Base-by-base conservation (phyloP, 1,284 basidiomycete species). In the Leccinum fuscescens region DNA sequence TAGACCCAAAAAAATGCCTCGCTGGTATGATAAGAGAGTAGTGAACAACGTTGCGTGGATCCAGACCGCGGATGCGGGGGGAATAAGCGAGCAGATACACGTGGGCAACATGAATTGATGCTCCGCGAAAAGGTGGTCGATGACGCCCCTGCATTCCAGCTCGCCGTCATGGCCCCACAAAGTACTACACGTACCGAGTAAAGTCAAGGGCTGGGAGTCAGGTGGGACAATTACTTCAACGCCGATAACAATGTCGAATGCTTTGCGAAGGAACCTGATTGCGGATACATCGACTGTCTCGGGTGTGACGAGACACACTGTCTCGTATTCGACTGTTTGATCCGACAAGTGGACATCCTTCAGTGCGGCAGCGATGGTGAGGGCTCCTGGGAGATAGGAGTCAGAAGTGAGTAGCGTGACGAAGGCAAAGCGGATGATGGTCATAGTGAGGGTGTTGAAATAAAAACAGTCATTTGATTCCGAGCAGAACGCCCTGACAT, bases 301-400 rank as follows among this genome's bases (percentile, higher is more conserved):
- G 55, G 96, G 95, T 5, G 96, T 96, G 64, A 96, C 93, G 52
- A 99, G 80, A 75, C 94, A 97, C 64, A 95, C 87, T n/a, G 90
- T 91, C 68, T 95, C 84, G 70, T 93, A 96, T 54, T 82, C 76
- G 63, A 88, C 79, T 65, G 90, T 81, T 49, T 86, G 85, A 27
- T 77, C 74, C 51, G 72, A 68, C n/a, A 81, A 72, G 70, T 95
- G 93, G 20, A 95, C 76, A 61, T 94, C 91, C 60, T 82, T 84
- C 65, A 98, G 82, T 42, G 94, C 92, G 59, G 91, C 90, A 39
- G 88, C 90, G 65, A 94, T 80, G 59, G 92, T 86, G 64, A 98
- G 88, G 20, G 92, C 94, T 58, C 96, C 96, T 42, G 94, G 93
- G 51, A 98, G 88, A 77, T 98, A 99, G 20, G 84, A 81, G 71